These are phyloP conservation scores for Podochytrium sp. DNA, from an alignment of 192 early-diverging fungal genomes.

Conservation along the genomic window DNA sequence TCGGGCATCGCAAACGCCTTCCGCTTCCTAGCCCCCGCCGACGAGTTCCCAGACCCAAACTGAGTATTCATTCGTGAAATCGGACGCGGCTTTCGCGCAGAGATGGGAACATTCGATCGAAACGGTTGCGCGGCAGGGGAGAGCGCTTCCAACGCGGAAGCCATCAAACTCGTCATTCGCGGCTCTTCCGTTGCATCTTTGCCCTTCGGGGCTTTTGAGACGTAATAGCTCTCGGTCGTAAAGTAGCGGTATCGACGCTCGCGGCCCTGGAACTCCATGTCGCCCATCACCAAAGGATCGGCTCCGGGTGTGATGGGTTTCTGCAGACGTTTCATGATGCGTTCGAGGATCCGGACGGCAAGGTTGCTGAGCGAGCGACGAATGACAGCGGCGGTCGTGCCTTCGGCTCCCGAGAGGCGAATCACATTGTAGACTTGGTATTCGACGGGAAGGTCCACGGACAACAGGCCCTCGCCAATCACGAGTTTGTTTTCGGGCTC, in stretches of 20 bases:
- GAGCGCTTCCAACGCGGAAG: neutral
- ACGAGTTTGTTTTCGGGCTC: slow-evolving; percentile 40
- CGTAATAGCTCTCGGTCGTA: slow-evolving; percentile 40
- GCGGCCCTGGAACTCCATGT: slow-evolving; percentile 65
- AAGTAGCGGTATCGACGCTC: slow-evolving; percentile 70
- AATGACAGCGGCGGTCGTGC: slow-evolving; percentile 59
- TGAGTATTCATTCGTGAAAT: neutral
- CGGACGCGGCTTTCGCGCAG: neutral
- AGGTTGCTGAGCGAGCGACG: slow-evolving; percentile 54
- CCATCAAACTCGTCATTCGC: neutral
- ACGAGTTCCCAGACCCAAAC: neutral
- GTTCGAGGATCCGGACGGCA: slow-evolving; percentile 50
- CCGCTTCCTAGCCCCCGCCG: neutral
- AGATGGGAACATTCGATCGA: no score
- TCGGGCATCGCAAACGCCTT: no score
- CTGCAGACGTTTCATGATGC: slow-evolving; percentile 49
- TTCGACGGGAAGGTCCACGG: slow-evolving; percentile 62
- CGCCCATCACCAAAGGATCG: slow-evolving; percentile 41
- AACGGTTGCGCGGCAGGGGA: neutral
- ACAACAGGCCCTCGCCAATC: slow-evolving; percentile 53
- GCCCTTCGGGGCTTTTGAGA: slow-evolving; percentile 1
- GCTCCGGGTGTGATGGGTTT: slow-evolving; percentile 40
- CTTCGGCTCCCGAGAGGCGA: slow-evolving; percentile 47
- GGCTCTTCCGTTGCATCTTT: neutral
- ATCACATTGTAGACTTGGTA: slow-evolving; percentile 68